phyloP scores from a whole-genome alignment of 23 red algal species.

The Rhodosorus marinus region DNA sequence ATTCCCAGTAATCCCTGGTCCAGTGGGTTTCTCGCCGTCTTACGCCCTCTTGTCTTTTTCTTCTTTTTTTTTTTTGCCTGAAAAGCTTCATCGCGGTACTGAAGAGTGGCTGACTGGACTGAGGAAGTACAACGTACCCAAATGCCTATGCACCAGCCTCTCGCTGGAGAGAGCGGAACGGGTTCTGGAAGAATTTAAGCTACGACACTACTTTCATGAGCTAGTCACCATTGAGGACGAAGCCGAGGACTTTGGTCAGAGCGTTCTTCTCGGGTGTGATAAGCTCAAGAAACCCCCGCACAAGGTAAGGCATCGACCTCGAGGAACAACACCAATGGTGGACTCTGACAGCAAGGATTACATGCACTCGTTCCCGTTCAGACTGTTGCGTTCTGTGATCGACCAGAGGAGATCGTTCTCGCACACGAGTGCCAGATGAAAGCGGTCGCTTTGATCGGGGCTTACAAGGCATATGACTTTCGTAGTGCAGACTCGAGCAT shows the following conservation, averaged over 20 bases:
- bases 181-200: constrained; percentile 22
- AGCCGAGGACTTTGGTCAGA: constrained; percentile 54
- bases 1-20: no score
- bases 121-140: constrained; percentile 27
- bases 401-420: constrained; percentile 37
- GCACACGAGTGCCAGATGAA: constrained; percentile 66
- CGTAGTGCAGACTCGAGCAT: constrained; percentile 54
- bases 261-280: constrained; percentile 31
- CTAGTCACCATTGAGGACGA: constrained; percentile 50
- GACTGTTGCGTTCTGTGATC: constrained; percentile 75
- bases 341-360: no score
- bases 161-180: constrained; percentile 1
- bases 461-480: constrained; percentile 67
- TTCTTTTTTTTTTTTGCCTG: no score
- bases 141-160: constrained; percentile 21
- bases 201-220: constrained; percentile 26
- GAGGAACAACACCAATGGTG: no score
- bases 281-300: constrained; percentile 54
- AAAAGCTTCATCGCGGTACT: no score
- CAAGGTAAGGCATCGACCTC: no score
- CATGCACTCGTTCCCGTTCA: no score
- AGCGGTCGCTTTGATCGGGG: constrained; percentile 52
- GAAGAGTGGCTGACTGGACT: constrained; percentile 56
- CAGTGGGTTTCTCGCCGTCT: no score
- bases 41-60: no score